Conservation (phyloP, 2,329 filamentous ascomycete genomes). For the Colletotrichum liriopes region DNA sequence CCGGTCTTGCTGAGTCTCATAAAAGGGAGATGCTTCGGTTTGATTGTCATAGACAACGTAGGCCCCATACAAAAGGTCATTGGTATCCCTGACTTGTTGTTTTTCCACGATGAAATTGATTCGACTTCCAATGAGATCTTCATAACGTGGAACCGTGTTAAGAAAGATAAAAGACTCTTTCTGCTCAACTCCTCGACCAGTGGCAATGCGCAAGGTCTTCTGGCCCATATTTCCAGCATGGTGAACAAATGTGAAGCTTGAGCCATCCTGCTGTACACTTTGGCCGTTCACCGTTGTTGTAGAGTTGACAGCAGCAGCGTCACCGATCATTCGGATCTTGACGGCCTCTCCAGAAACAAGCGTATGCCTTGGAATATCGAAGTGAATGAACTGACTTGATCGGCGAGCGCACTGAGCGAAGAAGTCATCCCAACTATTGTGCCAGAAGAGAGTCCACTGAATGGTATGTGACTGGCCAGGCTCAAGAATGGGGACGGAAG, state of each 20-base stretch:
- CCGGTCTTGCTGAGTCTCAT: slow-evolving; percentile 34
- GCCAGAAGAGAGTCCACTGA: slow-evolving; percentile 39
- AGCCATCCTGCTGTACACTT: slow-evolving; percentile 6
- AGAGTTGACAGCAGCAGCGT: slow-evolving; percentile 12
- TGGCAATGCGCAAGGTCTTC: slow-evolving; percentile 10
- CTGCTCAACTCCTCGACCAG: neutral
- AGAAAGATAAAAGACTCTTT: slow-evolving; percentile 31
- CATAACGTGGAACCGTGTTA: slow-evolving; percentile 27
- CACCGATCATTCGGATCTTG: slow-evolving; percentile 17
- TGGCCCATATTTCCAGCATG: slow-evolving; percentile 25
- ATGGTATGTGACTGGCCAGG: slow-evolving; percentile 24
- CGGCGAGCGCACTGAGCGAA: slow-evolving; percentile 25
- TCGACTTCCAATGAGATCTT: slow-evolving; percentile 31
- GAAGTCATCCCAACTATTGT: slow-evolving; percentile 36
- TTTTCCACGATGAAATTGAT: slow-evolving; percentile 35
- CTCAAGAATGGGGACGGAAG: slow-evolving; percentile 23
- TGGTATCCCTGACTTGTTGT: slow-evolving; percentile 24
- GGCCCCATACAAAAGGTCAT: slow-evolving; percentile 15
- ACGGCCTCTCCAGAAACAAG: slow-evolving; percentile 11
- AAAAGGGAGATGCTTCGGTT: slow-evolving; percentile 30
- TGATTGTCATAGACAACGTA: slow-evolving; percentile 40
- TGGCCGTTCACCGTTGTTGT: slow-evolving; percentile 19
- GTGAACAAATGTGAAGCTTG: neutral
- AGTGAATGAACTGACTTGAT: slow-evolving; percentile 27
- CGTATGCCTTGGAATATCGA: slow-evolving; percentile 25